Conservation (phyloP, 2,329 filamentous ascomycete species). For the Parafenestella ontariensis region DNA sequence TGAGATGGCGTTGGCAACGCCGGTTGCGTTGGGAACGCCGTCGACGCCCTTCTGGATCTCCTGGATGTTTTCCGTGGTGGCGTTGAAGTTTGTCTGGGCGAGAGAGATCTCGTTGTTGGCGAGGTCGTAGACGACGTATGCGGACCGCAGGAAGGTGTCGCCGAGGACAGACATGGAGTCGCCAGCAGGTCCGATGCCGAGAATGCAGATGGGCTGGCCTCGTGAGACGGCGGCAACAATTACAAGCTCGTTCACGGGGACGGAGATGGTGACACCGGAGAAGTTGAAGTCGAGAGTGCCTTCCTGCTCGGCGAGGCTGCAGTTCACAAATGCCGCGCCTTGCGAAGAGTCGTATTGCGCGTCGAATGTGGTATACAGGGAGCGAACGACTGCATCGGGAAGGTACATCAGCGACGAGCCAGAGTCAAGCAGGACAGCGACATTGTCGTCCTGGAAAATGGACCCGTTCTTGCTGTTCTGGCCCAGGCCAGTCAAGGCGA, state of each 20-base stretch:
- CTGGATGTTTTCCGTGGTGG: constrained; percentile 56
- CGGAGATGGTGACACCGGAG: constrained; percentile 61
- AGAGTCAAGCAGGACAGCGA: constrained; percentile 73
- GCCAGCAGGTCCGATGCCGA: constrained; percentile 59
- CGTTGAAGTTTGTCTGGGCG: constrained; percentile 67
- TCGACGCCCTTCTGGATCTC: constrained; percentile 60
- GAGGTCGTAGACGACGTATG: constrained; percentile 70
- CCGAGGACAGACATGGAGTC: constrained; percentile 61
- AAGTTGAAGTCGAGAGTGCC: constrained; percentile 65
- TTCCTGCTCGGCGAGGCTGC: constrained; percentile 57
- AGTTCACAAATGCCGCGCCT: constrained; percentile 61
- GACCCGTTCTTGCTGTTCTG: constrained; percentile 52
- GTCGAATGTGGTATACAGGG: constrained; percentile 51
- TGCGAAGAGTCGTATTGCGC: constrained; percentile 52
- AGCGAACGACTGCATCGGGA: constrained; percentile 64
- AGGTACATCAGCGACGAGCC: constrained; percentile 77
- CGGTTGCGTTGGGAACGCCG: constrained; percentile 61
- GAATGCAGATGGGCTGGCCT: constrained; percentile 54
- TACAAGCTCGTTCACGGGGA: constrained; percentile 64
- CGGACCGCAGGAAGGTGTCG: constrained; percentile 68
- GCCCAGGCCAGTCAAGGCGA: constrained; percentile 59
- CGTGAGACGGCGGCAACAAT: constrained; percentile 56
- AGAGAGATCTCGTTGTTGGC: constrained; percentile 66
- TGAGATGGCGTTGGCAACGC: constrained; percentile 60
- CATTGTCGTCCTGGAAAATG: constrained; percentile 51